A percentile compares a stretch with the other conserved stretches of the same genome.
Conservation (phyloP, 2,329 filamentous ascomycete species). For the Raffaelea arxii region DNA sequence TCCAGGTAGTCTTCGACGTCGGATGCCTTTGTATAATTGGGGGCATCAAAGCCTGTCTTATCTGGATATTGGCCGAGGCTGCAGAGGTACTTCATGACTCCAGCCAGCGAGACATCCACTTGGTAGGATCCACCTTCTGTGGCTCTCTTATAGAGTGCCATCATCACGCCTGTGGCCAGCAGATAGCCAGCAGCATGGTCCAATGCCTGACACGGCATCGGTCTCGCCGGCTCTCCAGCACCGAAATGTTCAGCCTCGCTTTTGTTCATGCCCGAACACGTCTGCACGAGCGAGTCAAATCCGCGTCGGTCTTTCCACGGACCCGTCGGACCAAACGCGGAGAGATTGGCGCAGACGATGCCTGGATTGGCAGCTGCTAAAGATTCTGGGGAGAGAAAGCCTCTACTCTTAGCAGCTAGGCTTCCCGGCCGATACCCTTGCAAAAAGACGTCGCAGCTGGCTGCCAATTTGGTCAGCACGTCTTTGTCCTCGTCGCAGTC, state of each 20-base stretch:
- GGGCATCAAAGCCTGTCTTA: constrained; percentile 29
- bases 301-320: constrained; percentile 1
- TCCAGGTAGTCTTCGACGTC: constrained; percentile 17
- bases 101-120: constrained; percentile 46
- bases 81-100: constrained; percentile 44
- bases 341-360: constrained; percentile 41
- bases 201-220: constrained; percentile 43
- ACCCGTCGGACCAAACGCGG: constrained; percentile 39
- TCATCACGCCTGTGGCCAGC: constrained; percentile 40
- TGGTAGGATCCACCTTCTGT: constrained; percentile 35
- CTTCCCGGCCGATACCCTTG: constrained; percentile 37
- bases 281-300: constrained; percentile 4
- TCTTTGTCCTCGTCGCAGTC: constrained; percentile 36
- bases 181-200: constrained; percentile 48
- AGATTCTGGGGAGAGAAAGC: neutral
- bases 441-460: constrained; percentile 41
- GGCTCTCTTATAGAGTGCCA: constrained; percentile 38
- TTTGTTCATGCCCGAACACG: constrained; percentile 4
- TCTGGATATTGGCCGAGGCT: constrained; percentile 41
- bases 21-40: constrained; percentile 18
- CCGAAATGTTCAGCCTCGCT: neutral
- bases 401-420: neutral
- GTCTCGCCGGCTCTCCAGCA: constrained; percentile 14
- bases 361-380: constrained; percentile 22
- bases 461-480: constrained; percentile 35